These are phyloP conservation scores for Botrytis squamosa DNA, from an alignment of 2,329 filamentous ascomycete species.

Conservation along the genomic window DNA sequence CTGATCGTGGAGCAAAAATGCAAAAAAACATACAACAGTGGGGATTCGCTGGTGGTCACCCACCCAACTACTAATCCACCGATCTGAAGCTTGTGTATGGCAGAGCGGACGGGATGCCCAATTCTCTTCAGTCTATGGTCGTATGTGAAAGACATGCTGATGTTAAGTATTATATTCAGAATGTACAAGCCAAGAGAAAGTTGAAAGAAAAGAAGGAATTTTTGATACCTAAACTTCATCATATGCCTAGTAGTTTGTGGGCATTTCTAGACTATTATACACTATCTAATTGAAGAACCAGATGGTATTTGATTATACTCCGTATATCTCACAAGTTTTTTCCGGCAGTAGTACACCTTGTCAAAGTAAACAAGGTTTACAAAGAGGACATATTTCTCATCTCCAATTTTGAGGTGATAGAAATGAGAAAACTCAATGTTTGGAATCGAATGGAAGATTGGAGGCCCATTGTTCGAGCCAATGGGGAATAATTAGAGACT, in stretches of 20 bases:
- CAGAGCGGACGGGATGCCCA: slow-evolving; percentile 10
- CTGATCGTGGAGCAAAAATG: background rate
- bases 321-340: background rate
- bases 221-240: no score
- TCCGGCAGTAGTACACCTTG: no score
- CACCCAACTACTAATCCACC: slow-evolving; percentile 19
- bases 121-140: slow-evolving; percentile 11
- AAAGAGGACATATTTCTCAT: no score
- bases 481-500: no score
- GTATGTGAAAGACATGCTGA: rapidly evolving
- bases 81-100: slow-evolving; percentile 17
- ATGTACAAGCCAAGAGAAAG: no score
- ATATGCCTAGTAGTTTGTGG: background rate
- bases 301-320: background rate
- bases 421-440: no score
- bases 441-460: no score
- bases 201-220: rapidly evolving
- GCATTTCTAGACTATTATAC: background rate
- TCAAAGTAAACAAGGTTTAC: no score
- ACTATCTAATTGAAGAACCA: background rate
- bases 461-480: no score
- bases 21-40: slow-evolving; percentile 14
- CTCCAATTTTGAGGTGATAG: no score
- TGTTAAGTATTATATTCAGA: rapidly evolving
- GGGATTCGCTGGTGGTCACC: slow-evolving; percentile 21